A percentile compares a stretch with the other conserved stretches of the same genome.
phyloP scores from a whole-genome alignment of 2,329 filamentous ascomycete species.

The Bipolaris oryzae region DNA sequence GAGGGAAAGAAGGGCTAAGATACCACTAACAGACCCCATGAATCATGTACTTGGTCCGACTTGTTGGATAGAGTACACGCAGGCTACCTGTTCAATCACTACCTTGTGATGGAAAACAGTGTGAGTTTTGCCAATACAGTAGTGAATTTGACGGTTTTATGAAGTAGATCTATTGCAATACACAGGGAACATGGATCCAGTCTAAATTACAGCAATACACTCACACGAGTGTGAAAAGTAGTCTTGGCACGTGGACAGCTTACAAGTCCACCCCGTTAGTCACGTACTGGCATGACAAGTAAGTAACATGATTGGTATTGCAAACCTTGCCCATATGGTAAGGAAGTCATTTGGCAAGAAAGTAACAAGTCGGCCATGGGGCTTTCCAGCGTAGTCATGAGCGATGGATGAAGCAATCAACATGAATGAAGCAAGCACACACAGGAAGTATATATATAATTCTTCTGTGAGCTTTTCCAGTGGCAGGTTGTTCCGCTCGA shows the following conservation, averaged over 20 bases:
- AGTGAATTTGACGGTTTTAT: no score
- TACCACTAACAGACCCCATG: background rate
- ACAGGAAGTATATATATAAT: background rate
- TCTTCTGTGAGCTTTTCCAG: no score
- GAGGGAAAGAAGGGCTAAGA: no score
- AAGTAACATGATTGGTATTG: background rate
- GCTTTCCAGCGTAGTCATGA: background rate
- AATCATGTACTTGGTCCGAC: background rate
- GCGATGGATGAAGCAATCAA: background rate
- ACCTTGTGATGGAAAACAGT: no score
- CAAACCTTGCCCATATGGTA: background rate
- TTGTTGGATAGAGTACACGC: no score
- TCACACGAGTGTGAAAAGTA: background rate
- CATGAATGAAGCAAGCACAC: background rate
- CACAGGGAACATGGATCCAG: no score
- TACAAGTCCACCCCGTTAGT: background rate
- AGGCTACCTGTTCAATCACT: no score
- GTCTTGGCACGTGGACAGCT: background rate
- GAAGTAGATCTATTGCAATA: no score
- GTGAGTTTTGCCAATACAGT: no score
- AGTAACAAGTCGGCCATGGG: background rate
- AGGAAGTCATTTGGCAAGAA: background rate
- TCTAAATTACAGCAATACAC: no score
- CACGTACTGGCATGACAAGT: background rate
- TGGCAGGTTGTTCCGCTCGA: background rate